Conservation (phyloP, 257 asterid species). For the Fraxinus quadrangulata region DNA sequence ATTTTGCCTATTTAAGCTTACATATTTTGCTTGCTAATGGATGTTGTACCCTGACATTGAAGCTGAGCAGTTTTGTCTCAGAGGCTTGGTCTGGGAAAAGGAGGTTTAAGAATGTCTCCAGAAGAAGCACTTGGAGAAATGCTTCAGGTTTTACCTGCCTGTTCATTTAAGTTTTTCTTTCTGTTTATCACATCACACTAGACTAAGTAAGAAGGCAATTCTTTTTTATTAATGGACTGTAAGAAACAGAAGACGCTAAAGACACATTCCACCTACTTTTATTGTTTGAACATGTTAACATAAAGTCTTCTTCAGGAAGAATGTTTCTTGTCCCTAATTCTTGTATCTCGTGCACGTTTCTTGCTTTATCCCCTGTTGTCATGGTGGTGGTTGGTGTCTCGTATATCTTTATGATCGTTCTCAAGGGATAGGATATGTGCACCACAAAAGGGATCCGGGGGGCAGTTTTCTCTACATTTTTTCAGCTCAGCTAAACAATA, state of each 20-base stretch:
- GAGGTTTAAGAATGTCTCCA: constrained; percentile 93
- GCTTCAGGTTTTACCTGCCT: constrained; percentile 63
- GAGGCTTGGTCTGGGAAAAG: constrained; percentile 98
- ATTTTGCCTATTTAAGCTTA: background rate
- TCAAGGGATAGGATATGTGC: background rate
- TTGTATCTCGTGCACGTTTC: background rate
- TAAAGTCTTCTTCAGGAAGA: background rate
- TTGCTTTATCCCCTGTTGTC: background rate
- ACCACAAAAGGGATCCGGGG: background rate
- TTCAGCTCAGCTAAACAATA: background rate
- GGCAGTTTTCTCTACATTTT: background rate
- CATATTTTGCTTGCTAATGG: constrained; percentile 21
- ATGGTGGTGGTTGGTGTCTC: background rate
- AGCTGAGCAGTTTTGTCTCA: constrained; percentile 77
- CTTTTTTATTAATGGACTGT: background rate
- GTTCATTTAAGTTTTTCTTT: constrained; percentile 7
- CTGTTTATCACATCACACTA: background rate
- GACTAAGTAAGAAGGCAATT: background rate
- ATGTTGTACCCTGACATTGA: constrained; percentile 28
- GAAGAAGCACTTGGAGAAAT: constrained; percentile 81
- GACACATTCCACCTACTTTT: background rate
- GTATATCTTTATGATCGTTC: background rate
- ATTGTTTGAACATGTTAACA: background rate
- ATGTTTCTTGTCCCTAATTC: background rate
- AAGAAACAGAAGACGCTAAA: background rate